These are phyloP conservation scores for Metschnikowia matae DNA, from an alignment of 805 yeast species.

Conservation along the genomic window DNA sequence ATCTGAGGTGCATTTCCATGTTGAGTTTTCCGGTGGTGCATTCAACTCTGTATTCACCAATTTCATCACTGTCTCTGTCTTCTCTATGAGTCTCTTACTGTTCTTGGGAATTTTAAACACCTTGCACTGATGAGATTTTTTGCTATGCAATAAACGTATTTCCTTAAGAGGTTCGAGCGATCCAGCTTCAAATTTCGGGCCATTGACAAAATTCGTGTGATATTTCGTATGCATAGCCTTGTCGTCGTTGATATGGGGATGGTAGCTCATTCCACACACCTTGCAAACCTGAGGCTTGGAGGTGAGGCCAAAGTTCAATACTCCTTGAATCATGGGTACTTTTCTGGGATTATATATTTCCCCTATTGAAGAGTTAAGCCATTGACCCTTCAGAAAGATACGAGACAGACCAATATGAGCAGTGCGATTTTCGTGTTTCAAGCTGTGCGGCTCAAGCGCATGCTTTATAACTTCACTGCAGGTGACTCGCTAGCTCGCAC, in stretches of 20 bases:
- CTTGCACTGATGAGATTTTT: slow-evolving; percentile 12
- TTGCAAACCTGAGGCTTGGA: slow-evolving; percentile 32
- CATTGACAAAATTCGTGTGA: slow-evolving; percentile 48
- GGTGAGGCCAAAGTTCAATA: slow-evolving; percentile 5
- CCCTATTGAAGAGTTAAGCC: background rate
- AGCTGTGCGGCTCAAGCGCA: background rate
- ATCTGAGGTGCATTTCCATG: slow-evolving; percentile 24
- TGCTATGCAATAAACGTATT: slow-evolving; percentile 9
- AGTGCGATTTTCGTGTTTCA: background rate
- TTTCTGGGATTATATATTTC: background rate
- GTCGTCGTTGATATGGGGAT: slow-evolving; percentile 39
- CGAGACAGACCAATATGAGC: background rate
- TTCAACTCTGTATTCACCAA: slow-evolving; percentile 58
- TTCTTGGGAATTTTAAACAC: slow-evolving; percentile 22
- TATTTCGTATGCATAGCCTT: slow-evolving; percentile 45
- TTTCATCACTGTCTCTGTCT: slow-evolving; percentile 34
- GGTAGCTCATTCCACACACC: slow-evolving; percentile 53
- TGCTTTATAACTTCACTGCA: background rate
- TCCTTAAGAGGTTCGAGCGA: slow-evolving; percentile 27
- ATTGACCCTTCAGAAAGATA: background rate
- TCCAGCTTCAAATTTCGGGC: slow-evolving; percentile 43
- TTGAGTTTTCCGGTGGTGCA: slow-evolving; percentile 43
- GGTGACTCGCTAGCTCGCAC: background rate
- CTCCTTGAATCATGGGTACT: slow-evolving; percentile 10
- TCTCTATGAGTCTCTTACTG: slow-evolving; percentile 21